Evolutionary conservation across 176 grass and related monocot species (phyloP), one percentile per base, ranked within the genome.

Genomic region (Cenchrus fungigraminus): DNA sequence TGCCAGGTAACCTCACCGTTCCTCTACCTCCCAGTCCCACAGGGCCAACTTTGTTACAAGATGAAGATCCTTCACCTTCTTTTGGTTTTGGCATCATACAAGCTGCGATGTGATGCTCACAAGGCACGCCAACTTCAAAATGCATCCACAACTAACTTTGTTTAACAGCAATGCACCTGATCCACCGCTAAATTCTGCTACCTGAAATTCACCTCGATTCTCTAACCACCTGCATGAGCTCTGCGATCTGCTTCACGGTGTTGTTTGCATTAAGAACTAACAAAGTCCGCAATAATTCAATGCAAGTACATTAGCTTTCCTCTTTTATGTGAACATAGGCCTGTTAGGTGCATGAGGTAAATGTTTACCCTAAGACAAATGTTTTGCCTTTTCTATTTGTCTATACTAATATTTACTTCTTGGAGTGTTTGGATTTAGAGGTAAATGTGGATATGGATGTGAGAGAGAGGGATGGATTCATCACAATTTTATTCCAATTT

Each of bases 1-100:
- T 92, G 65, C 87, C 93, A 98, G 93, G 96, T 94, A 74, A 80
- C 25, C 25, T 25, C 13, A 6, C 52, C 31, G 3, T 37, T 14
- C 1, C 9, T 19, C 34, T 20, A 6, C 17, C 25, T n/a, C 32
- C 25, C 25, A 25, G 25, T 25, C 25, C 49, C 49, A 44, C 5
- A 44, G 43, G 43, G 43, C 43, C 43, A 44, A 2, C 50, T 52
- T 12, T 11, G 10, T 12, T 51, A 51, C 49, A 56, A 25, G 25
- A 25, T 25, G 25, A 17, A 56, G 15, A 56, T 56, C 15, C 54
- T 19, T 17, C 2, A 16, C 54, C 54, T 57, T 6, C 43, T 44
- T 44, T 25, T 25, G 25, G 10, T 85, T 32, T 69, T 60, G 7
- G 43, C 20, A 4, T 40, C 40, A 44, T 43, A 32, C 13, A 40